phyloP scores from a whole-genome alignment of 352 stramenopile species.

The Thraustochytrium striatum region DNA sequence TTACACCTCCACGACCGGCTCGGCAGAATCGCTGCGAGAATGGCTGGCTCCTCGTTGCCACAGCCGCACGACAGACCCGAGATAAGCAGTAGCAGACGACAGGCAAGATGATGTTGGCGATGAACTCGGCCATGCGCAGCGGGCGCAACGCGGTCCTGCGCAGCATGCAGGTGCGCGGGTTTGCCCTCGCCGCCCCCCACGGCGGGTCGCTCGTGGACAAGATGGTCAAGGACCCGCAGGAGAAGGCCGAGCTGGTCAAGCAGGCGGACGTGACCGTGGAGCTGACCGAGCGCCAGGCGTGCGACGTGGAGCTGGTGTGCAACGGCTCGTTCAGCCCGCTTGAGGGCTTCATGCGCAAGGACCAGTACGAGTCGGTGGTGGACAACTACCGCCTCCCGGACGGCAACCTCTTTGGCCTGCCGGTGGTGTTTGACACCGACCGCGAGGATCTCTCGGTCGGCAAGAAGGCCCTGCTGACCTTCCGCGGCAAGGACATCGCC shows the following conservation, averaged over 20 bases:
- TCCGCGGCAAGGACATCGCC: conserved; percentile 65
- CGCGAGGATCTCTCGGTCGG: conserved; percentile 67
- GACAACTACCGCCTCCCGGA: conserved; percentile 70
- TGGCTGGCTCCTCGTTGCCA: too few relatives aligned
- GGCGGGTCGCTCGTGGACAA: conserved; percentile 35
- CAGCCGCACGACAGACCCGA: too few relatives aligned
- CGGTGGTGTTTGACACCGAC: conserved; percentile 80
- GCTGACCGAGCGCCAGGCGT: conserved; percentile 73
- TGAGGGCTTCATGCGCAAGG: conserved; percentile 80
- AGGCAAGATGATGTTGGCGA: too few relatives aligned
- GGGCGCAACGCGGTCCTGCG: neutral
- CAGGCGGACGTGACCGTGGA: conserved; percentile 57
- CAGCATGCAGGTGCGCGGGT: neutral
- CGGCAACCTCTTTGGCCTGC: conserved; percentile 74
- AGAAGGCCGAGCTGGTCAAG: conserved; percentile 15
- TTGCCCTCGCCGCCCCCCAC: neutral
- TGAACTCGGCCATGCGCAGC: too few relatives aligned
- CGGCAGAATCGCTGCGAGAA: too few relatives aligned
- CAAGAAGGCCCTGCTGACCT: conserved; percentile 66
- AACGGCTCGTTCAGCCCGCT: conserved; percentile 81
- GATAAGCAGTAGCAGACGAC: too few relatives aligned
- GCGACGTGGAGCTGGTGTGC: conserved; percentile 81
- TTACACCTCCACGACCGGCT: too few relatives aligned
- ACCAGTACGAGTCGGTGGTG: conserved; percentile 64
- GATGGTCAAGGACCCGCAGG: conserved; percentile 33